Evolutionary conservation across 2,329 filamentous ascomycete genomes (phyloP), one percentile per base, ranked within the genome.

Genomic region (Westerdykella ornata): DNA sequence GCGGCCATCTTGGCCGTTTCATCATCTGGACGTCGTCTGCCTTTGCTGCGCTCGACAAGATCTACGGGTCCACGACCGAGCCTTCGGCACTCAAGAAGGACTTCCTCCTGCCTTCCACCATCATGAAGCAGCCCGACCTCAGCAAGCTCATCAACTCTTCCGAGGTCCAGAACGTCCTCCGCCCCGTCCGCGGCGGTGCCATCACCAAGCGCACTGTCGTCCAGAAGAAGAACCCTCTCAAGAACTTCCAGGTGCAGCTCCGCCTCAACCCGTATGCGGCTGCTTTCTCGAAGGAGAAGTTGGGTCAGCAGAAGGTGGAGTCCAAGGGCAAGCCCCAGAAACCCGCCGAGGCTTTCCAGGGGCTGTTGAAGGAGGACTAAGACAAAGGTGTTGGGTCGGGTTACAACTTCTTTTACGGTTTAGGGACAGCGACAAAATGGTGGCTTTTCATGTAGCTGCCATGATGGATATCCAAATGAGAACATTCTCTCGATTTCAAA

Each of bases 181-280:
- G 85, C 63, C 88, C 84, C 49, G 88, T 89, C 72, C 92, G 89
- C 80, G 92, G 92, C 62, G 81, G 84, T 60, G 81, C 88, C 67
- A 74, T 82, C 68, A 94, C 88, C 73, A 96, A 96, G 82, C 87
- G 92, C 68, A 75, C 78, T 59, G 75, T 79, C 66, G 88, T 95
- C 59, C 90, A 96, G 82, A 98, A 98, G 88, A 97, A 97, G 89
- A 98, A 98, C 82, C 92, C 92, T 66, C 88, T 98, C 60, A 80
- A 78, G 75, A 98, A 98, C 85, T 94, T 88, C 82, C 92, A 97
- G 81, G 85, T 98, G 59, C 81, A 96, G 74, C 85, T 98, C 69
- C 85, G 92, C 66, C 85, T 98, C 72, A 98, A 98, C 84, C 92
- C 92, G 53, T 98, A 98, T 75, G 90, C 92, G 60, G 78, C 84